Base-by-base conservation (phyloP, 257 asterid genomes). In the Coffea eugenioides region DNA sequence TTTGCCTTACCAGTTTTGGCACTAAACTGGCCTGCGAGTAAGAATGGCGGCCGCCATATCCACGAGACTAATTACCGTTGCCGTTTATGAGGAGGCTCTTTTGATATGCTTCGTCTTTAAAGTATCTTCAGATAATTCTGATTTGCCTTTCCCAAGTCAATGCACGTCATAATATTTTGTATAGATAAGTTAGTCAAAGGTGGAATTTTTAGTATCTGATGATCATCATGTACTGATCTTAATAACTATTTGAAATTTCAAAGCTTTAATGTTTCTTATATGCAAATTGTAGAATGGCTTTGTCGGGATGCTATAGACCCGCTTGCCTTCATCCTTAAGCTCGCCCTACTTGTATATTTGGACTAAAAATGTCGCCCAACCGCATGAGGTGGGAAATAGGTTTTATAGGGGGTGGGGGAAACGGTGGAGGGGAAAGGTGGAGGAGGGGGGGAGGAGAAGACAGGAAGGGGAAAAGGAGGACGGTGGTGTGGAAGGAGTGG, bases 1-100 rank as follows among this genome's bases (percentile, higher is more conserved):
- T 95, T 83, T 95, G 99, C 84, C 83, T 95, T 68, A 92, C 97
- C 59, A 93, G 98, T 80, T 95, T 95, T 69, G 99, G 99, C 68
- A 92, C 98, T 2, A 95, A 95, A 82, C 87, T 95, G 83, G 98
- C 97, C 9, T 95, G 98, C 75, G 98, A 93, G 84, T 83, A 61
- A 77, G 5, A 16, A 25, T 20, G 31, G 31, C 51, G 21, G 57
- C 23, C 20, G 56, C n/a, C 70, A 41, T 65, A 15, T 66, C 21
- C 12, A 76, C 15, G 36, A 51, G 73, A 23, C 54, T 49, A 20
- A 15, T 64, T 64, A 36, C 12, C 52, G 67, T 64, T 31, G 68
- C 45, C 15, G 56, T 54, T 48, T 34, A 57, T 9, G 80, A 18
- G 36, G 46, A 36, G 48, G 25, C 41, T 2, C 54, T 21, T 6